These are phyloP conservation scores for Vinca minor DNA, from an alignment of 257 asterid species.

Conservation along the genomic window DNA sequence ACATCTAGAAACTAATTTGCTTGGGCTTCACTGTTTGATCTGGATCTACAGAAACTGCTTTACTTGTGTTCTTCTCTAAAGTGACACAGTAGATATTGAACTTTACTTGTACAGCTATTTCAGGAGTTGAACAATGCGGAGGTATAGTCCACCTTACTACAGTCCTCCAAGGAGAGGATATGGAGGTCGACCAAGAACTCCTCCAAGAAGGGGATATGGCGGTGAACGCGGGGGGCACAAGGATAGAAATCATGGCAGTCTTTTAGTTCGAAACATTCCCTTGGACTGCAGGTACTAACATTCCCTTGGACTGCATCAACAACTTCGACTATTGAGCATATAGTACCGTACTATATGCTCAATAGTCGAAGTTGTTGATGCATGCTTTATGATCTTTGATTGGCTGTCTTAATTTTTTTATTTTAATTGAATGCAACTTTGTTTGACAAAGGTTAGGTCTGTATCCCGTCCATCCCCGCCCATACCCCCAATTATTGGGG, in stretches of 20 bases:
- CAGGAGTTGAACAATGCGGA: constrained; percentile 20
- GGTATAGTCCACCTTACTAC: constrained; percentile 25
- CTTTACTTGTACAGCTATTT: background rate
- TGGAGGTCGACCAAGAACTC: constrained; percentile 30
- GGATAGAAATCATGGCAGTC: constrained; percentile 26
- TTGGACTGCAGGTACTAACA: constrained; percentile 31
- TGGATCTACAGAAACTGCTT: background rate
- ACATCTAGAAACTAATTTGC: background rate
- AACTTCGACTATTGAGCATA: too few species aligned
- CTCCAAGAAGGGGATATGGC: constrained; percentile 28
- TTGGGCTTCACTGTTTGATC: background rate
- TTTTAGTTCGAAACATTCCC: constrained; percentile 32
- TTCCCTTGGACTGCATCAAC: too few species aligned
- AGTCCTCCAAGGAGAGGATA: constrained; percentile 34
- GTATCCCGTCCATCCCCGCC: too few species aligned
- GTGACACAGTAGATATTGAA: background rate
- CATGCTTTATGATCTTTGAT: background rate
- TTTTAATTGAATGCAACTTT: too few species aligned
- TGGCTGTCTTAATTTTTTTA: background rate
- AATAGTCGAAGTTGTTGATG: background rate
- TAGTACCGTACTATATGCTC: too few species aligned
- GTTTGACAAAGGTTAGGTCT: too few species aligned
- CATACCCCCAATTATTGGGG: too few species aligned
- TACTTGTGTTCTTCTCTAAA: background rate
- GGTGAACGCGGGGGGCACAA: constrained; percentile 20